phyloP scores from a whole-genome alignment of 2,329 filamentous ascomycete species.

The Arthrinium phaeospermum region DNA sequence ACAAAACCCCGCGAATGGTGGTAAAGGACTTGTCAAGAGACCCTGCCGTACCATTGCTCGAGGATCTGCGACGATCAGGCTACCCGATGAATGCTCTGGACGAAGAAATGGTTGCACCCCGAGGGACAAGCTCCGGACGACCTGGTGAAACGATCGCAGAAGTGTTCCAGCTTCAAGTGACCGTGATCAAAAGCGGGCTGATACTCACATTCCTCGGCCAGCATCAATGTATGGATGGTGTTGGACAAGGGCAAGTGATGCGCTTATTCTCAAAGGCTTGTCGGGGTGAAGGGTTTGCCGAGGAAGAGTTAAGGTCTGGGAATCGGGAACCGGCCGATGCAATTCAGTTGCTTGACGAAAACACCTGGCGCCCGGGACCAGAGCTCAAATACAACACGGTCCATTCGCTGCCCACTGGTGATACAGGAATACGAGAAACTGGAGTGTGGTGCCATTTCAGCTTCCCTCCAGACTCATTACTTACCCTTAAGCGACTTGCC shows the following conservation, averaged over 20 bases:
- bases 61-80: neutral
- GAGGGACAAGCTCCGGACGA: slow-evolving; percentile 35
- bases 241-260: slow-evolving; percentile 49
- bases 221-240: slow-evolving; percentile 52
- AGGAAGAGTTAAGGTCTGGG: neutral
- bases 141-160: slow-evolving; percentile 15
- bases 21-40: neutral
- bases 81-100: slow-evolving; percentile 45
- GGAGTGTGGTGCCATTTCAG: slow-evolving; percentile 16
- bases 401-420: neutral
- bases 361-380: neutral
- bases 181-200: slow-evolving; percentile 49
- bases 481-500: neutral
- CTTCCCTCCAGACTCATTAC: neutral
- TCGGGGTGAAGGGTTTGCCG: slow-evolving; percentile 10
- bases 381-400: neutral
- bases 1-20: neutral
- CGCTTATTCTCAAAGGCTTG: slow-evolving; percentile 49
- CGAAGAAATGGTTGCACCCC: slow-evolving; percentile 44
- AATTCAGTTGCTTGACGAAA: neutral
- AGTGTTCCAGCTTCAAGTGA: slow-evolving; percentile 50
- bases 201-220: slow-evolving; percentile 49
- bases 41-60: neutral
- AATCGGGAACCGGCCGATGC: neutral
- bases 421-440: slow-evolving; percentile 28